A percentile compares a stretch with the other conserved stretches of the same genome.
Conservation (phyloP, 176 grass and related monocot species). For the Triticum monococcum region DNA sequence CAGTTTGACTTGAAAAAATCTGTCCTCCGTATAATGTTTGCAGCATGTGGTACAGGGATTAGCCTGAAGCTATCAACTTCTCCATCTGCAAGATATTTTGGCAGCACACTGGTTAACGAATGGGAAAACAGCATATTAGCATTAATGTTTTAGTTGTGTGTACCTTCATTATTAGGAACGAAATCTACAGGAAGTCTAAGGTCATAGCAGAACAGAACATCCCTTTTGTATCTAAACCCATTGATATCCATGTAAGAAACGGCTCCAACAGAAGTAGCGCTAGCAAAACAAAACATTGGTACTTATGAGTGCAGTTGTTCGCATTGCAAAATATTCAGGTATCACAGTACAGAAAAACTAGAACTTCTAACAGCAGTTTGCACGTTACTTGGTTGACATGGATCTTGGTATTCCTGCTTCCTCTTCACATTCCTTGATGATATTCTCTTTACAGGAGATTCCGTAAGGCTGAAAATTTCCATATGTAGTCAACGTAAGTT, state of each 20-base stretch:
- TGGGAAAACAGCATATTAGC: neutral
- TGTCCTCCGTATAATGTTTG: conserved; percentile 66
- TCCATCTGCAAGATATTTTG: conserved; percentile 53
- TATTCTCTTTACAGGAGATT: conserved; percentile 84
- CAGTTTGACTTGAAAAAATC: conserved; percentile 82
- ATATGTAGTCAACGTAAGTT: conserved; percentile 12
- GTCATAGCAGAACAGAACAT: conserved; percentile 96
- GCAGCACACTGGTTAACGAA: neutral
- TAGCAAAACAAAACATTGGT: conserved; percentile 33
- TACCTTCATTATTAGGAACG: conserved; percentile 84
- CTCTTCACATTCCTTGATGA: conserved; percentile 94
- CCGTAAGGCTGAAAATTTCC: conserved; percentile 58
- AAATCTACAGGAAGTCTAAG: conserved; percentile 77
- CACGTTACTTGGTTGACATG: conserved; percentile 66
- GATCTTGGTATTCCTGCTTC: conserved; percentile 92
- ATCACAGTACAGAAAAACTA: neutral
- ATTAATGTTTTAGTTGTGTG: neutral
- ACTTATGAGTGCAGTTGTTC: conserved; percentile 8
- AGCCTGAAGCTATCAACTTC: conserved; percentile 93
- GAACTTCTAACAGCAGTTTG: conserved; percentile 25
- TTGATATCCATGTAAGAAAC: conserved; percentile 84
- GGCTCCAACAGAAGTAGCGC: conserved; percentile 68
- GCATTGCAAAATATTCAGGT: neutral
- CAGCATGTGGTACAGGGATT: conserved; percentile 61
- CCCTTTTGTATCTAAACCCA: conserved; percentile 86